Base-by-base conservation (phyloP, 352 stramenopile species). In the Nannochloropsis limnetica region DNA sequence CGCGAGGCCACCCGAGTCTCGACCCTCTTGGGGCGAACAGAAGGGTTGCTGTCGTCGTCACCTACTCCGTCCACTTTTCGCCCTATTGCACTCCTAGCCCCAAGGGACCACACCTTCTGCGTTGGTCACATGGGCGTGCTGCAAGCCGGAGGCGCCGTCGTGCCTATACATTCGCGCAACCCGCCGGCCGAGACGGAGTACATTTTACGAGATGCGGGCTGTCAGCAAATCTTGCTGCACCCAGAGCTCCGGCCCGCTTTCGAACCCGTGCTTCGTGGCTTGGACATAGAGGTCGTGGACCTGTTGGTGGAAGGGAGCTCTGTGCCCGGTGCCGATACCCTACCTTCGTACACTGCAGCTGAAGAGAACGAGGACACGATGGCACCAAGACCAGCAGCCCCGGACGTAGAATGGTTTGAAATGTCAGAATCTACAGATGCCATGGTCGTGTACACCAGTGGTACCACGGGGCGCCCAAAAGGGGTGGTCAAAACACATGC, bases 401-500 rank as follows among this genome's bases (percentile, higher is more conserved):
- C 11, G 37, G 37, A 31, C 61, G 11, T 74, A 20, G 61, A 74
- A 29, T 74, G 61, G 61, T 31, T 74, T 74, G 20, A 74, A 74
- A 31, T 29, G 61, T 74, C 61, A 74, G 61, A 74, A 74, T 31
- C n/a, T 74, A 11, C 61, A 6, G 61, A 74, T 20, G 69, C 69
- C 9, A n/a, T 81, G 9, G 68, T 90, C 6, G 68, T 95, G n/a
- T 95, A 93, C 86, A 95, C 92, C 2, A 94, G 90, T 82, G 91
- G 92, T 32, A 95, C 91, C 20, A 95, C 92, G 0, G 90, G 91
- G 1, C 85, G 87, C 3, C 91, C 91, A 15, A 95, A 95, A 83
- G 92, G 92, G 23, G 92, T 95, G 2, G 86, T 95, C 68, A 91
- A 89, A 22, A 93, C 90, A 2, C 91, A 94, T 61, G 69, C 29